Conservation (phyloP, 1,284 basidiomycete species). For the Calocybe gambosa region DNA sequence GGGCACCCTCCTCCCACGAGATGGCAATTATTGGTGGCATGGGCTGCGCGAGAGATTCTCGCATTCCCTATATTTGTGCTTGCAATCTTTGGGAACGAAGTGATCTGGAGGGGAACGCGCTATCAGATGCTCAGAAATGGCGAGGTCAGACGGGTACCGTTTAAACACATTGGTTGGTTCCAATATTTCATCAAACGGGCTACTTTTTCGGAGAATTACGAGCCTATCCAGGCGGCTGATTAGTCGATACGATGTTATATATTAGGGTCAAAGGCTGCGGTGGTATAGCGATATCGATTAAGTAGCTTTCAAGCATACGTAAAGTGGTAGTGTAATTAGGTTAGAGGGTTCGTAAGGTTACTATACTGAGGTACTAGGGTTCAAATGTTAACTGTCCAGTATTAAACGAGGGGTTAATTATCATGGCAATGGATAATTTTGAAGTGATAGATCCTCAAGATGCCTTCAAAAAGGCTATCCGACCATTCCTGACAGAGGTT, state of each 20-base stretch:
- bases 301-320: neutral
- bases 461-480: constrained; percentile 49
- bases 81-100: constrained; percentile 74
- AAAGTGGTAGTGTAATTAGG: constrained; percentile 13
- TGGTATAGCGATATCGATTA: neutral
- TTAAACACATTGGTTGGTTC: constrained; percentile 17
- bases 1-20: constrained; percentile 56
- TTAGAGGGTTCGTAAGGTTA: neutral
- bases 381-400: neutral
- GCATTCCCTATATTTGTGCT: constrained; percentile 82
- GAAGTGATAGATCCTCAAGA: constrained; percentile 49
- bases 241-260: neutral
- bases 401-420: neutral
- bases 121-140: constrained; percentile 65
- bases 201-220: constrained; percentile 18
- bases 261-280: neutral
- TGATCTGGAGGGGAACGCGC: constrained; percentile 75
- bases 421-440: constrained; percentile 6
- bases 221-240: constrained; percentile 13
- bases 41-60: constrained; percentile 71
- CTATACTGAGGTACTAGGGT: neutral
- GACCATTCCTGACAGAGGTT: constrained; percentile 44
- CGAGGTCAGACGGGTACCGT: constrained; percentile 37
- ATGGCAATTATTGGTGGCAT: constrained; percentile 67
- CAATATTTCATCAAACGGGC: constrained; percentile 1